phyloP scores from a whole-genome alignment of 1,139 yeast species.

The Blastobotrys malaysiensis region DNA sequence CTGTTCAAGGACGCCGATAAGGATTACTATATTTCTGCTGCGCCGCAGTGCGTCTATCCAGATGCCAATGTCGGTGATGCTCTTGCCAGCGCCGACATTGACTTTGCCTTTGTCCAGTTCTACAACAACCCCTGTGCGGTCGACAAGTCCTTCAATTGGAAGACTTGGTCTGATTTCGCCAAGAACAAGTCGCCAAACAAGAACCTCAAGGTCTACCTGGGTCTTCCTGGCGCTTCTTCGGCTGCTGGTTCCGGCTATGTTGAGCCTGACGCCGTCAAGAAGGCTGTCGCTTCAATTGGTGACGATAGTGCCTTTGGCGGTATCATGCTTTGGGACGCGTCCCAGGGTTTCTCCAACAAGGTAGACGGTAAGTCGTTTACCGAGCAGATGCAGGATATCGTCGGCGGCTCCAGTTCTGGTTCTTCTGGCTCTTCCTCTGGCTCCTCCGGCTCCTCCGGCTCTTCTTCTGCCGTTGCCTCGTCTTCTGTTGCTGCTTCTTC shows the following conservation, averaged over 20 bases:
- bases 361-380: constrained; percentile 43
- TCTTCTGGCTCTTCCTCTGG: constrained; percentile 13
- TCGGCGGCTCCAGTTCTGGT: constrained; percentile 19
- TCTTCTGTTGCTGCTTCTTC: constrained; percentile 11
- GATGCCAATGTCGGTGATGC: constrained; percentile 77
- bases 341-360: constrained; percentile 59
- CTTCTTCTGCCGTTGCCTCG: constrained; percentile 10
- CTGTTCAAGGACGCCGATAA: constrained; percentile 42
- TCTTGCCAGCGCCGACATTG: constrained; percentile 57
- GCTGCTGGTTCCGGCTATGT: constrained; percentile 73
- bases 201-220: constrained; percentile 55
- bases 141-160: constrained; percentile 62
- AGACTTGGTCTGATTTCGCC: constrained; percentile 75
- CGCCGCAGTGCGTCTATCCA: constrained; percentile 94
- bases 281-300: constrained; percentile 34
- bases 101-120: constrained; percentile 87
- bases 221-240: constrained; percentile 63
- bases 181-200: constrained; percentile 50
- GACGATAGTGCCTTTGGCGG: constrained; percentile 64
- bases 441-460: constrained; percentile 12
- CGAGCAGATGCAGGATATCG: constrained; percentile 39
- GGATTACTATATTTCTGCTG: constrained; percentile 76
- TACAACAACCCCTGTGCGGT: constrained; percentile 78
- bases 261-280: constrained; percentile 20
- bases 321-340: constrained; percentile 87